Conservation (phyloP, 352 stramenopile genomes). For the Phytophthora colocasiae region DNA sequence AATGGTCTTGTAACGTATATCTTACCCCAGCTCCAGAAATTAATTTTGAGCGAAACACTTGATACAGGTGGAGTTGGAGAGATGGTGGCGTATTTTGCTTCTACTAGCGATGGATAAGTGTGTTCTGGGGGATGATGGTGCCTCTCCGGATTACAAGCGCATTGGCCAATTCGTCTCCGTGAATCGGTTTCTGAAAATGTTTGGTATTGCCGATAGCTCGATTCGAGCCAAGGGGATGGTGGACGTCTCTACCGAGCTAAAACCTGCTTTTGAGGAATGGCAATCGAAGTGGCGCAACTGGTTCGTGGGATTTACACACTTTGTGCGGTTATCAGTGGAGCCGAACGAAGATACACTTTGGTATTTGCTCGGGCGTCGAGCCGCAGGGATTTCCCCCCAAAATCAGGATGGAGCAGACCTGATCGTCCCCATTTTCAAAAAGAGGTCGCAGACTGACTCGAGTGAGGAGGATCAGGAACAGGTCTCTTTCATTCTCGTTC, state of each 20-base stretch:
- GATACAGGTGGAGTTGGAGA: slow-evolving; percentile 25
- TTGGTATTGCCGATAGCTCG: no score
- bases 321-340: not conserved
- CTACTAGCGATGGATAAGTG: slow-evolving; percentile 36
- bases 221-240: no score
- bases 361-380: slow-evolving; percentile 6
- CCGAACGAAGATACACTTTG: slow-evolving; percentile 3
- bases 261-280: not conserved
- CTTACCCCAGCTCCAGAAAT: slow-evolving; percentile 23
- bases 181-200: no score
- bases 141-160: not conserved
- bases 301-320: slow-evolving; percentile 3
- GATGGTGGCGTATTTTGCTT: slow-evolving; percentile 33
- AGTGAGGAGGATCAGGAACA: not conserved
- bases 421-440: not conserved
- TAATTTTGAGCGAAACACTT: slow-evolving; percentile 32
- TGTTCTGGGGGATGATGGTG: slow-evolving; percentile 10
- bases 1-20: slow-evolving; percentile 13
- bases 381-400: not conserved
- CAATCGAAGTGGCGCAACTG: not conserved
- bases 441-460: not conserved
- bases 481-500: not conserved
- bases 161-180: no score
- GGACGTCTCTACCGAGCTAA: no score
- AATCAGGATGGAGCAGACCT: not conserved